phyloP scores from a whole-genome alignment of 768 basidiomycete species.

The Leccinum truebloodii region DNA sequence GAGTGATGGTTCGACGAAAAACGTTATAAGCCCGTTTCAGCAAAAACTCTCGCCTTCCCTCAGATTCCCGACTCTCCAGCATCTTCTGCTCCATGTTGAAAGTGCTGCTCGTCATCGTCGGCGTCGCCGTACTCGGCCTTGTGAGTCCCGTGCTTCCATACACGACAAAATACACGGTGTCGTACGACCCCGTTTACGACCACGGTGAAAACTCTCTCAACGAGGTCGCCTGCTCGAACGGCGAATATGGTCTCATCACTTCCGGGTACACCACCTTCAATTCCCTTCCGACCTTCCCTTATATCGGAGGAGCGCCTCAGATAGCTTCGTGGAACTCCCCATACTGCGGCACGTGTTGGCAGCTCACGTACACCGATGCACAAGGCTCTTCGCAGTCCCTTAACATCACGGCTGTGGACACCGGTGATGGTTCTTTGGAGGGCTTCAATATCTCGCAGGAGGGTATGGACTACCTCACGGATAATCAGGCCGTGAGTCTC shows the following conservation, averaged over 20 bases:
- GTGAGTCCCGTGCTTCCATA: conserved; percentile 3
- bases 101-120: neutral
- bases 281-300: conserved; percentile 56
- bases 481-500: conserved; percentile 24
- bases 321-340: conserved; percentile 52
- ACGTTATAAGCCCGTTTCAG: neutral
- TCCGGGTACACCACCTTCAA: conserved; percentile 49
- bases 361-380: conserved; percentile 44
- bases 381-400: conserved; percentile 37
- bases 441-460: conserved; percentile 40
- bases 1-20: neutral
- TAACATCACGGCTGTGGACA: conserved; percentile 54
- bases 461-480: conserved; percentile 40
- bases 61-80: neutral
- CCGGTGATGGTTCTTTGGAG: conserved; percentile 27
- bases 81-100: conserved; percentile 11
- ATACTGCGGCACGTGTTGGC: conserved; percentile 63
- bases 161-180: conserved; percentile 24
- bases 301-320: conserved; percentile 56
- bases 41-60: neutral
- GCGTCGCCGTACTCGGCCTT: conserved; percentile 11
- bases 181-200: conserved; percentile 56
- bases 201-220: conserved; percentile 38
- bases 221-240: conserved; percentile 52
- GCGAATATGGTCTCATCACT: conserved; percentile 49